Conservation (phyloP, 306 rosid species). For the Sesbania bispinosa region DNA sequence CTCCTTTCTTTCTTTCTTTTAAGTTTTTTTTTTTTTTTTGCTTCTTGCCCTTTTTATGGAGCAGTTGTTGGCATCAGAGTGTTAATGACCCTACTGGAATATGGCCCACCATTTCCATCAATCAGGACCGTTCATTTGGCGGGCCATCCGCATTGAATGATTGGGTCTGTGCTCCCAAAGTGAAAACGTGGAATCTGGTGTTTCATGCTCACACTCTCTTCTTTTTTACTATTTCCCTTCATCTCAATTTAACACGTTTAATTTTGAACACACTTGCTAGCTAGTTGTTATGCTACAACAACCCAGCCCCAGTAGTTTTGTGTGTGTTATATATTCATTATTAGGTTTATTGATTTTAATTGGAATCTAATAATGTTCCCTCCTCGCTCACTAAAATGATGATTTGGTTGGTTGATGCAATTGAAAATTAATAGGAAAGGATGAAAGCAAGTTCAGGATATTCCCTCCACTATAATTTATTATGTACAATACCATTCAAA, state of each 20-base stretch:
- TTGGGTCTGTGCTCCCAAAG: slow-evolving; percentile 37
- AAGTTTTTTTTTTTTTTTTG: neutral
- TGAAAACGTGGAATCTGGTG: slow-evolving; percentile 1
- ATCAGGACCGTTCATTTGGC: slow-evolving; percentile 35
- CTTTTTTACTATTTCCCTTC: neutral
- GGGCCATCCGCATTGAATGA: slow-evolving; percentile 41
- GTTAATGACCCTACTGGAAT: slow-evolving; percentile 9
- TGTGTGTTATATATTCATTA: no score
- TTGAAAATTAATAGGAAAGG: slow-evolving; percentile 28
- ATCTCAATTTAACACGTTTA: neutral
- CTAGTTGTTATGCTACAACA: no score
- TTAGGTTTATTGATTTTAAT: no score
- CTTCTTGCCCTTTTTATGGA: neutral
- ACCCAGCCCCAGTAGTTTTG: no score
- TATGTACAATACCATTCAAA: slow-evolving; percentile 31
- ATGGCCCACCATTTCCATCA: slow-evolving; percentile 23
- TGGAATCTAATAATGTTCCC: no score
- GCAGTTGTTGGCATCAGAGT: slow-evolving; percentile 29
- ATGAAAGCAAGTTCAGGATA: slow-evolving; percentile 46
- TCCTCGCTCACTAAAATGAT: no score
- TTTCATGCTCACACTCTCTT: neutral
- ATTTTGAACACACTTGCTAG: no score
- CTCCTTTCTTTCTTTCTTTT: neutral
- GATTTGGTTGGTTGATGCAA: no score
- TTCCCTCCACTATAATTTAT: slow-evolving; percentile 34